Evolutionary conservation across 2,329 filamentous ascomycete species (phyloP), one percentile per base, ranked within the genome.

Genomic region (Diaporthe ampelina): DNA sequence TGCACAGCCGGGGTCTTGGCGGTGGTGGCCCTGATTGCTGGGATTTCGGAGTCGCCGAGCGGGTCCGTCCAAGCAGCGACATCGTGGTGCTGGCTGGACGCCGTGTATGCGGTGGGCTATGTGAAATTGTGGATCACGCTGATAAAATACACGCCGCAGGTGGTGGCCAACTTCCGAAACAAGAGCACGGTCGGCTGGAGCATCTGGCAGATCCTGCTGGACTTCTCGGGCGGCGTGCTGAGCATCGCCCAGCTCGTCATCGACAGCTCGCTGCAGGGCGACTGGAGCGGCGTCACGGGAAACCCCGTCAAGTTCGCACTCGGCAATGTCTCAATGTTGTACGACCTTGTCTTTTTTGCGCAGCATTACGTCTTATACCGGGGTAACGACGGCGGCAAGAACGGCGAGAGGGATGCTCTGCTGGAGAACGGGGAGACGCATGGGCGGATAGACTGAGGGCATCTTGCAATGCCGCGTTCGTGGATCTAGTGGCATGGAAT

Each of bases 61-160:
- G 80, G 88, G 77, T 83, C 88, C 4, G 80, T 79, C 37, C 83
- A 79, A 54, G 63, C 63, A 48, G 63, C 45, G 32, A 26, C 63
- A 21, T 50, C 63, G 29, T 93, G 91, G 91, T 88, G 89, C 71
- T 90, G 88, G 83, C 88, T 93, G 56, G 91, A 93, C 79, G 86
- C 90, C 70, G 86, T 91, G 65, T 91, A 92, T 80, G 90, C 93
- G 17, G 85, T 97, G 43, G 94, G 94, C 56, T 97, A 97, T 81
- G 92, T 97, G 81, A 99, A 99, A 85, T 88, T 99, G 45, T 83
- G 95, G 72, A 91, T 97, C 77, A 98, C 96, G 0, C 85, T 98
- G 35, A 90, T 97, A 84, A 99, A 99, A 85, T 98, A 98, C 84
- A 92, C 94, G 61, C 97, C 97, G 7, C 95, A 98, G 86, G 91